Evolutionary conservation across 1,139 yeast genomes (phyloP).

Genomic region (Suhomyces panamericanus): DNA sequence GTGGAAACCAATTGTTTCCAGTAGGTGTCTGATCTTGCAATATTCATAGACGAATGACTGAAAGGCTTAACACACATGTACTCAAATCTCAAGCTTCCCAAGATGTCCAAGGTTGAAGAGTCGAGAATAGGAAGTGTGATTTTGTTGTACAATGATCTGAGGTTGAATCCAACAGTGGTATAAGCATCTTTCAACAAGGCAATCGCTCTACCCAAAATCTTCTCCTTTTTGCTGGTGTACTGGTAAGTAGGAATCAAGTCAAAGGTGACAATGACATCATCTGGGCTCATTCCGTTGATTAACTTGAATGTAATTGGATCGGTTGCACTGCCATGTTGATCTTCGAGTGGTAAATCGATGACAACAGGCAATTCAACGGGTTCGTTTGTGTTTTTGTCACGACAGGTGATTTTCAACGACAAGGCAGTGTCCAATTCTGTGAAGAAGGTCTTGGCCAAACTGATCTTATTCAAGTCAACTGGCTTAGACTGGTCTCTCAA

Average conservation of each 20-base stretch:
- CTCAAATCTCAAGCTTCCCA: constrained; percentile 80
- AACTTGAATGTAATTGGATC: constrained; percentile 83
- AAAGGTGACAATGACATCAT: constrained; percentile 66
- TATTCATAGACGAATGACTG: constrained; percentile 65
- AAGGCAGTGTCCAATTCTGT: constrained; percentile 89
- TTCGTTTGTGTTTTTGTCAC: constrained; percentile 40
- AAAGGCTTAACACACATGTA: constrained; percentile 73
- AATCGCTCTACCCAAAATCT: constrained; percentile 81
- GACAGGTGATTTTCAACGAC: constrained; percentile 68
- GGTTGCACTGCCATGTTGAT: constrained; percentile 70
- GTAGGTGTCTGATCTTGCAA: constrained; percentile 75
- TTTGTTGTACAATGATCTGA: constrained; percentile 65
- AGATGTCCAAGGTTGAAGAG: constrained; percentile 64
- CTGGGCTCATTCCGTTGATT: constrained; percentile 45
- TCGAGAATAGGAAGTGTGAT: constrained; percentile 81
- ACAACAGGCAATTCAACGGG: constrained; percentile 63
- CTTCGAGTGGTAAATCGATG: constrained; percentile 83
- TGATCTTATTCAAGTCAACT: constrained; percentile 69
- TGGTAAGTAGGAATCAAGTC: constrained; percentile 93
- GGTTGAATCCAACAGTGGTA: constrained; percentile 69
- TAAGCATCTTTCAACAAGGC: constrained; percentile 66
- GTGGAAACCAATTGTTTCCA: constrained; percentile 92
- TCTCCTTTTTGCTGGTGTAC: constrained; percentile 33
- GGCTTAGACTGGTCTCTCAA: constrained; percentile 61
- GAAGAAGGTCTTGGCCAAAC: constrained; percentile 70